A percentile compares a stretch with the other conserved stretches of the same genome.
Evolutionary conservation across 257 asterid genomes (phyloP).

Genomic region (Solanum medicagineum): DNA sequence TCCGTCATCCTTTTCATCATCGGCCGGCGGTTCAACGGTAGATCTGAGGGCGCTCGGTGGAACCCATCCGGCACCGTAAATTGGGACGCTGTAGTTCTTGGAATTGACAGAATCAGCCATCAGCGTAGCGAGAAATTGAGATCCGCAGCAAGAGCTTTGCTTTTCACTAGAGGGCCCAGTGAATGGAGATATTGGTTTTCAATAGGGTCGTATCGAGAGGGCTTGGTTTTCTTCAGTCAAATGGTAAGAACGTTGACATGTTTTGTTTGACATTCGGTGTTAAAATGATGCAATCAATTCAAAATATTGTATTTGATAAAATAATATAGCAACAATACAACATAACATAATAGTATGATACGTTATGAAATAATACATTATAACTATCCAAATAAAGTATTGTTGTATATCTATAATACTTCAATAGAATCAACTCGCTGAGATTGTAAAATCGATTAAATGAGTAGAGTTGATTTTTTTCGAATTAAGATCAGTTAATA

Average conservation of each 20-base stretch:
- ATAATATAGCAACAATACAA: no score
- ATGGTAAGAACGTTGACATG: no score
- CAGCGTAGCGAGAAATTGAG: background rate
- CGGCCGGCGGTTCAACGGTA: background rate
- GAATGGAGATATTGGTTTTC: no score
- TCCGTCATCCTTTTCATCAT: conserved; percentile 5
- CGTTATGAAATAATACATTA: no score
- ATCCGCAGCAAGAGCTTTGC: background rate
- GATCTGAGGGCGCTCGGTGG: conserved; percentile 30
- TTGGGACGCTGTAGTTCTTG: conserved; percentile 74
- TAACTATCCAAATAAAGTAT: no score
- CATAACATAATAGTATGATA: no score
- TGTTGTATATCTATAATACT: background rate
- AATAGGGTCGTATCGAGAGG: no score
- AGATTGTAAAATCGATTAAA: background rate
- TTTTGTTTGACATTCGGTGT: no score
- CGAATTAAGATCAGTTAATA: background rate
- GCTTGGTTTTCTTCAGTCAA: no score
- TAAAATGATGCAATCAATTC: no score
- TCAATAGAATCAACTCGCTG: background rate
- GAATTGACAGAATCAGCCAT: conserved; percentile 13
- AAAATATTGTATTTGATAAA: no score
- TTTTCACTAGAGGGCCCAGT: background rate
- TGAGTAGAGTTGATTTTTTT: background rate
- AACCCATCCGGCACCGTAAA: conserved; percentile 87